phyloP scores from a whole-genome alignment of 352 stramenopile genomes.

The Discostella stelligera region DNA sequence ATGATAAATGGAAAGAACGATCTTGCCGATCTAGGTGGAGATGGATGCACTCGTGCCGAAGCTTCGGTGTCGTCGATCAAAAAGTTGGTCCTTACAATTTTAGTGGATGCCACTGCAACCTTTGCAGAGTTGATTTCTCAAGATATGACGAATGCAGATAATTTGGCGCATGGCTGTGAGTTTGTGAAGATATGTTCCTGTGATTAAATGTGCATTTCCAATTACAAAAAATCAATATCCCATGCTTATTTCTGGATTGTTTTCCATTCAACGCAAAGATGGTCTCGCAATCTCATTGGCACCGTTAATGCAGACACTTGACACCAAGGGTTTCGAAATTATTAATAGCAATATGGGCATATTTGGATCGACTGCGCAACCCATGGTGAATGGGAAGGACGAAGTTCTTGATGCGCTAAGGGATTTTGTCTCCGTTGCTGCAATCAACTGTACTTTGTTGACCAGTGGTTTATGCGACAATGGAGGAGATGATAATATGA shows the following conservation, averaged over 20 bases:
- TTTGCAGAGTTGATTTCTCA: slow-evolving; percentile 31
- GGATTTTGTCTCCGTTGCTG: slow-evolving; percentile 9
- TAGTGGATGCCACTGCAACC: slow-evolving; percentile 48
- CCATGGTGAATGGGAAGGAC: slow-evolving; percentile 16
- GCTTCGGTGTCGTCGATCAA: slow-evolving; percentile 15
- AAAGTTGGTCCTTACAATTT: slow-evolving; percentile 29
- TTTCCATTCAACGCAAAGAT: slow-evolving; percentile 8
- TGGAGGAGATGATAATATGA: background rate
- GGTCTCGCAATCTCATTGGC: slow-evolving; percentile 23
- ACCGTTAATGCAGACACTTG: slow-evolving; percentile 17
- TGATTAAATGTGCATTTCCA: no score
- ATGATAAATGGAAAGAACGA: slow-evolving; percentile 20
- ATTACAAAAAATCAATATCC: background rate
- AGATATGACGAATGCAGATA: slow-evolving; percentile 23
- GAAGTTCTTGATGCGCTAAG: slow-evolving; percentile 34
- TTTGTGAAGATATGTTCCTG: no score
- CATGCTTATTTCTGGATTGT: background rate
- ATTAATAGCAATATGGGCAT: slow-evolving; percentile 41
- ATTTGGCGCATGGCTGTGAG: slow-evolving; percentile 41
- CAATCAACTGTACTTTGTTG: slow-evolving; percentile 37
- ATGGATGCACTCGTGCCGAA: slow-evolving; percentile 21
- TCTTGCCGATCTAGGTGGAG: background rate
- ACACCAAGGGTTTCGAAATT: slow-evolving; percentile 1
- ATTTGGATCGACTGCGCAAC: slow-evolving; percentile 7
- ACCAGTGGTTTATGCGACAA: slow-evolving; percentile 17